Conservation (phyloP, 768 basidiomycete species). For the Pilatotrama ljubarskyi region DNA sequence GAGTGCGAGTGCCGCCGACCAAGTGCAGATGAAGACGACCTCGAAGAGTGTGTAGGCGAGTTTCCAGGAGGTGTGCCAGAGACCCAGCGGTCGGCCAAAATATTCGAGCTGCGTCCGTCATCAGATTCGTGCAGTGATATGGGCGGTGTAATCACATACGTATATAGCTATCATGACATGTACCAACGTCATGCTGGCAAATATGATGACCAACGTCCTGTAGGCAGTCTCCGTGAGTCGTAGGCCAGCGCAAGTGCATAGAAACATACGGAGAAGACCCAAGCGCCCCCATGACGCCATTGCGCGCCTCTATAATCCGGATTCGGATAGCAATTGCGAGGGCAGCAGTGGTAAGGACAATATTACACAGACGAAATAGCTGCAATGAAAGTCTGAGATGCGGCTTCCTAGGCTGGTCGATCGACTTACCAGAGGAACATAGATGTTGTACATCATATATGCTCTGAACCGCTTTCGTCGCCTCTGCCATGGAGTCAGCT, state of each 20-base stretch:
- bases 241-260: neutral
- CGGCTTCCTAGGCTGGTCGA: neutral
- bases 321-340: slow-evolving; percentile 80
- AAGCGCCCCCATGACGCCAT: slow-evolving; percentile 63
- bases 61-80: slow-evolving; percentile 88
- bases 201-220: slow-evolving; percentile 82
- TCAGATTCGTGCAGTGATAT: slow-evolving; percentile 23
- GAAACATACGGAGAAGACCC: slow-evolving; percentile 77
- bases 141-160: slow-evolving; percentile 44
- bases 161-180: slow-evolving; percentile 88
- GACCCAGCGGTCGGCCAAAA: slow-evolving; percentile 87
- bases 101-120: slow-evolving; percentile 71
- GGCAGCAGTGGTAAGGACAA: slow-evolving; percentile 77
- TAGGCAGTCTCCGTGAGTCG: neutral
- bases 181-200: slow-evolving; percentile 77
- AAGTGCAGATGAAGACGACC: slow-evolving; percentile 90
- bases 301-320: slow-evolving; percentile 53
- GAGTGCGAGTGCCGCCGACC: slow-evolving; percentile 87
- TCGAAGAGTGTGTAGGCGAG: slow-evolving; percentile 85
- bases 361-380: slow-evolving; percentile 85
- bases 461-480: slow-evolving; percentile 53
- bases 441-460: slow-evolving; percentile 73
- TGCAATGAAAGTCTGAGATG: slow-evolving; percentile 33
- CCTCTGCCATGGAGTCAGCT: slow-evolving; percentile 30
- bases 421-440: slow-evolving; percentile 71